Evolutionary conservation across 1,284 basidiomycete genomes (phyloP).

Genomic region (Boletellus deceptivus): DNA sequence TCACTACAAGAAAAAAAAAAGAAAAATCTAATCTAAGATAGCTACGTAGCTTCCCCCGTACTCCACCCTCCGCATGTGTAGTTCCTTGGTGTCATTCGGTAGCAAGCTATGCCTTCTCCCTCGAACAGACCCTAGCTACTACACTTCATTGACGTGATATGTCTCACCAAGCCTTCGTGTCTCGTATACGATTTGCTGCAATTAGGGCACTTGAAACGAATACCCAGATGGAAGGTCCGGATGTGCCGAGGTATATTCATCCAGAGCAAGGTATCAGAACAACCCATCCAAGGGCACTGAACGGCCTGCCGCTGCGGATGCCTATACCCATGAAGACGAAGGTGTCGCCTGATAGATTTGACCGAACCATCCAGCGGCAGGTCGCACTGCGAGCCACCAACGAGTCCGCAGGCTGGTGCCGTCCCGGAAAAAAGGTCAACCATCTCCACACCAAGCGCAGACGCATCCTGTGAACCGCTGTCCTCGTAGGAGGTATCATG

Average conservation of each 20-base stretch:
- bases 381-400: constrained; percentile 2
- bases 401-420: constrained; percentile 1
- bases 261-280: constrained; percentile 7
- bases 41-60: too few relatives aligned
- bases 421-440: background rate
- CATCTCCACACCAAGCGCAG: background rate
- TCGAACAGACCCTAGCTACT: constrained; percentile 1
- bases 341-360: constrained; percentile 9
- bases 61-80: background rate
- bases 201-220: constrained; percentile 9
- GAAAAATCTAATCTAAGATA: too few relatives aligned
- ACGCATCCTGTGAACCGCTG: background rate
- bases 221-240: constrained; percentile 9
- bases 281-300: constrained; percentile 16
- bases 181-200: constrained; percentile 15
- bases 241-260: constrained; percentile 20
- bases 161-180: background rate
- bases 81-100: background rate
- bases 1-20: too few relatives aligned
- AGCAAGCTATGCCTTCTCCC: background rate
- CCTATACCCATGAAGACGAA: constrained; percentile 10
- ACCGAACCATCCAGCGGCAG: constrained; percentile 5
- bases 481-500: background rate
- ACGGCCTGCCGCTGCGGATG: constrained; percentile 2
- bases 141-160: constrained; percentile 7